These are phyloP conservation scores for Trichoderma pleuroti DNA, from an alignment of 2,329 filamentous ascomycete species.

Conservation along the genomic window DNA sequence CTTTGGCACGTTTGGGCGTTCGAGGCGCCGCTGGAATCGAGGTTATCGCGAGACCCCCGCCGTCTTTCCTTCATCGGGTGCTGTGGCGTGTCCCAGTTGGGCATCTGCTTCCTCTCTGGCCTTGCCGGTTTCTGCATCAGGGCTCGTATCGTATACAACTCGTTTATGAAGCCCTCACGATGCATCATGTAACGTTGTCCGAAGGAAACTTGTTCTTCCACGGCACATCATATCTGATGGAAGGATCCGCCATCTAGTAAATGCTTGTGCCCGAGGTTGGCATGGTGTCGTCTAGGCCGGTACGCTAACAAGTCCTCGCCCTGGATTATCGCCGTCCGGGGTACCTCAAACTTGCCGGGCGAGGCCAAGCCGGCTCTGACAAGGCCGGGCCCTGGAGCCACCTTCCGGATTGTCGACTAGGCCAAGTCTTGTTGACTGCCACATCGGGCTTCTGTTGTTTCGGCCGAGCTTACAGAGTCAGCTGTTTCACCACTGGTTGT, in stretches of 20 bases:
- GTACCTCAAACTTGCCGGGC: not conserved
- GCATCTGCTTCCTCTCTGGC: not conserved
- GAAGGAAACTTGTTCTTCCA: not conserved
- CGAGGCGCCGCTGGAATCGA: not conserved
- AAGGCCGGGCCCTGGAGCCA: conserved; percentile 7
- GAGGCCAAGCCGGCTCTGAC: not conserved
- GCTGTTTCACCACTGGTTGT: conserved; percentile 8
- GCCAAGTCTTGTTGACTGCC: not conserved
- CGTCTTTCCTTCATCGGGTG: not conserved
- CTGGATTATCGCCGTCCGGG: not conserved
- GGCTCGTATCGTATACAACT: not conserved
- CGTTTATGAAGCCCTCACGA: not conserved
- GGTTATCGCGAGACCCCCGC: not conserved
- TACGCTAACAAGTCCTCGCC: not conserved
- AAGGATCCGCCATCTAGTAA: not conserved
- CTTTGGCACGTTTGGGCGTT: not conserved
- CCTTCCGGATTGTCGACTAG: conserved; percentile 16
- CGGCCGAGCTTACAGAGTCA: not conserved
- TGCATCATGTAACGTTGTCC: conserved; percentile 10
- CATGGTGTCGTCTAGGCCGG: not conserved
- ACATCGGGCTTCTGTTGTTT: not conserved
- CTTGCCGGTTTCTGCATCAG: not conserved
- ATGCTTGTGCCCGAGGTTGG: conserved; percentile 1
- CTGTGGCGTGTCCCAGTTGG: not conserved
- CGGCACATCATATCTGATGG: not conserved